Base-by-base conservation (phyloP, 257 asterid genomes). In the Cruciata laevipes region DNA sequence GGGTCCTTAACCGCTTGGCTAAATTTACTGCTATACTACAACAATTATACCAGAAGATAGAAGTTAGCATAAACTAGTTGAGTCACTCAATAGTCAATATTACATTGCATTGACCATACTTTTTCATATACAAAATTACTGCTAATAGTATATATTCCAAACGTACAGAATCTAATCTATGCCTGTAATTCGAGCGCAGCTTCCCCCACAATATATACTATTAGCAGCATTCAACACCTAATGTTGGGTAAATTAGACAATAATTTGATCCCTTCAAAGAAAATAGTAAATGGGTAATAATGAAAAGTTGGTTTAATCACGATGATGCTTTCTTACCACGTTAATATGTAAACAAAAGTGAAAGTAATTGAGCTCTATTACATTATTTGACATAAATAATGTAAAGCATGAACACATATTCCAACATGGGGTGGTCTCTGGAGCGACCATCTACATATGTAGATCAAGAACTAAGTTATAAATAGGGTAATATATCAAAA, bases 241-340 rank as follows among this genome's bases (percentile, higher is more conserved):
- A 63, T 77, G 35, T n/a, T 31, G 59, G 23, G 13, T 6, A 23
- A 10, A 49, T 66, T 25, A 72, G 44, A 58, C 37, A 32, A 55
- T 20, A 9, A 18, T 10, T 6, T 53, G 32, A 5, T 66, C 23
- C 30, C n/a, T 9, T 6, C 6, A 61, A 18, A 61, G 25, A 24
- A 2, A 32, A 32, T 61, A 31, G n/a, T n/a, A n/a, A 35, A 71
- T 17, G 24, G 8, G 7, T 23, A 4, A 25, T 12, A 21, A 47
- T 68, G 57, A 24, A 69, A 37, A 70, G 38, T 16, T 51, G 47
- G 70, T 64, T 65, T 35, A 18, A 67, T 51, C 57, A 23, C 18
- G 60, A 2, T 35, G 51, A 70, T 56, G 67, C 97, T 81, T 84
- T 88, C 97, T 84, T 90, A 96, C 97, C 97, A 88, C 76, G 80